A percentile compares a stretch with the other conserved stretches of the same genome.
Conservation (phyloP, 2,329 filamentous ascomycete species). For the Polychaeton citri region DNA sequence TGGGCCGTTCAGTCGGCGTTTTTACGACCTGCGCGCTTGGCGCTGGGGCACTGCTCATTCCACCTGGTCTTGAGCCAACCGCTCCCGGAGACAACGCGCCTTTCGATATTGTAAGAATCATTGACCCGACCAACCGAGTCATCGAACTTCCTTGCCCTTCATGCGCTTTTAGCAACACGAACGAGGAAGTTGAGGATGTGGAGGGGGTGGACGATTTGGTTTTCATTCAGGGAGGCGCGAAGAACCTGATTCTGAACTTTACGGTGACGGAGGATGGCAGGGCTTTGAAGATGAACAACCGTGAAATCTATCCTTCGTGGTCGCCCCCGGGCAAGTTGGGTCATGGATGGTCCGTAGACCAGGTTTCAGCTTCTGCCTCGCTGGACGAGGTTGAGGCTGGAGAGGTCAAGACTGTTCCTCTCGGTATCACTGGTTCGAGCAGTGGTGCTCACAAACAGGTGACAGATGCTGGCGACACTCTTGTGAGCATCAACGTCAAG, state of each 20-base stretch:
- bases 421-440: slow-evolving; percentile 16
- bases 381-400: slow-evolving; percentile 11
- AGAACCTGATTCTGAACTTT: slow-evolving; percentile 36
- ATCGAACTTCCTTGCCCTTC: slow-evolving; percentile 1
- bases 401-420: slow-evolving; percentile 22
- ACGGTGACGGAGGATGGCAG: slow-evolving; percentile 32
- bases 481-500: slow-evolving; percentile 43
- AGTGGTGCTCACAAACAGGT: slow-evolving; percentile 31
- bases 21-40: slow-evolving; percentile 15
- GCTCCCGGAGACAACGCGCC: slow-evolving; percentile 32
- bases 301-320: slow-evolving; percentile 41
- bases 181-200: slow-evolving; percentile 9
- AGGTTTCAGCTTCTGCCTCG: slow-evolving; percentile 12
- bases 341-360: slow-evolving; percentile 11
- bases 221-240: slow-evolving; percentile 18
- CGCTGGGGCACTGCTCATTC: slow-evolving; percentile 38
- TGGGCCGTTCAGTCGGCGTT: slow-evolving; percentile 19
- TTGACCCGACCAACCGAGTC: background rate
- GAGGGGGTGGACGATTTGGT: slow-evolving; percentile 11
- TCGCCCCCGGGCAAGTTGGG: slow-evolving; percentile 4
- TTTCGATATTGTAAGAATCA: slow-evolving; percentile 10
- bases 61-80: slow-evolving; percentile 33
- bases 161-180: slow-evolving; percentile 23
- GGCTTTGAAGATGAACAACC: slow-evolving; percentile 45
- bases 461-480: slow-evolving; percentile 37